phyloP scores from a whole-genome alignment of 2,329 filamentous ascomycete genomes.

The Fusarium chlamydosporum region DNA sequence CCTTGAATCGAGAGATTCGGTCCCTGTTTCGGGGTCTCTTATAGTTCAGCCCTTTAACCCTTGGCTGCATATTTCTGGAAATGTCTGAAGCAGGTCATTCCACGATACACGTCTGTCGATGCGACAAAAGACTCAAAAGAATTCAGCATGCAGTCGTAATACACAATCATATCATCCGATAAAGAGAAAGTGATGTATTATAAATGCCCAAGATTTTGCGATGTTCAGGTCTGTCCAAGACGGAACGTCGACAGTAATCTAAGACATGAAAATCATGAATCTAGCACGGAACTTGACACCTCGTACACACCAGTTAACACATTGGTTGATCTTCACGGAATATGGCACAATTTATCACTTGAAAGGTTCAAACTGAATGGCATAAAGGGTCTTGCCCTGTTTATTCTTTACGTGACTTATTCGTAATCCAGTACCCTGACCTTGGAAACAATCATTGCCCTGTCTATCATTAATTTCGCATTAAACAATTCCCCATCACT shows the following conservation, averaged over 20 bases:
- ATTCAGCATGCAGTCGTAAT: no score
- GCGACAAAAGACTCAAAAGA: no score
- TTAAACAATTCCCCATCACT: slow-evolving; percentile 43
- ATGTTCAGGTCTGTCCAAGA: no score
- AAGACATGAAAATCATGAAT: no score
- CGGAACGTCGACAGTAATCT: no score
- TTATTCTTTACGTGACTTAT: slow-evolving; percentile 46
- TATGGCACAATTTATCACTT: not conserved
- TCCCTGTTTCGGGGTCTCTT: slow-evolving; percentile 10
- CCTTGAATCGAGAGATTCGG: slow-evolving; percentile 3
- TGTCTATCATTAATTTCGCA: slow-evolving; percentile 54
- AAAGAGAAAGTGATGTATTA: no score
- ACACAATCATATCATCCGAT: no score
- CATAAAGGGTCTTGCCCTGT: slow-evolving; percentile 33
- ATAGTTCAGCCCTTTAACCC: slow-evolving; percentile 28
- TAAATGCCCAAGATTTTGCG: no score
- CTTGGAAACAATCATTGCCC: slow-evolving; percentile 48
- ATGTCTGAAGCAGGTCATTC: not conserved
- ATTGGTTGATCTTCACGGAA: not conserved
- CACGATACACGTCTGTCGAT: not conserved
- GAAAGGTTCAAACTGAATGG: not conserved
- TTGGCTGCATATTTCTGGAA: slow-evolving; percentile 22
- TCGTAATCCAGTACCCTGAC: slow-evolving; percentile 49
- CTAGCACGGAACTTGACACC: not conserved
- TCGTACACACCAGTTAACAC: not conserved